A percentile compares a stretch with the other conserved stretches of the same genome.
Evolutionary conservation across 805 yeast genomes (phyloP).

Genomic region (Saturnispora diversa): DNA sequence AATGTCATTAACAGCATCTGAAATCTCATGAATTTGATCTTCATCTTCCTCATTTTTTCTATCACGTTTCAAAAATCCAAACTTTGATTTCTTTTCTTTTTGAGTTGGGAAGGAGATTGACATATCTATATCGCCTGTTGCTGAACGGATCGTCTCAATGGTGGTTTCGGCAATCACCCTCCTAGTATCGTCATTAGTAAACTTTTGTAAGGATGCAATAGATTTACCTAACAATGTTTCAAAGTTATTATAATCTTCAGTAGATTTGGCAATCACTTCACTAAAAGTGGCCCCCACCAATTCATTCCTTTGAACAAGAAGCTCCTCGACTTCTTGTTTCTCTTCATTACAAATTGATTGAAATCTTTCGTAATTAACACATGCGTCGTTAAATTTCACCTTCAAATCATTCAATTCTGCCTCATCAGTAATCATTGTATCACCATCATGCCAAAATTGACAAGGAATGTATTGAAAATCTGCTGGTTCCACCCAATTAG

Average conservation of each 20-base stretch:
- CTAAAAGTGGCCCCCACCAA: constrained; percentile 27
- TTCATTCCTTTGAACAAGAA: constrained; percentile 30
- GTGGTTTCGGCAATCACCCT: constrained; percentile 78
- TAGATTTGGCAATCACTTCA: constrained; percentile 34
- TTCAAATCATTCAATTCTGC: constrained; percentile 52
- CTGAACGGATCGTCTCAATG: constrained; percentile 81
- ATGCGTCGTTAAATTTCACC: constrained; percentile 37
- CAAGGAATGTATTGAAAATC: constrained; percentile 85
- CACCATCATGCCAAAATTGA: constrained; percentile 96
- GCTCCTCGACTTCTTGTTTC: constrained; percentile 42
- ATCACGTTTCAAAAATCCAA: constrained; percentile 27
- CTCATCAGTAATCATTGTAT: constrained; percentile 50
- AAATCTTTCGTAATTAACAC: constrained; percentile 32
- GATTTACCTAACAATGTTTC: constrained; percentile 49
- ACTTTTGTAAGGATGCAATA: constrained; percentile 46
- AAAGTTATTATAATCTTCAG: constrained; percentile 33
- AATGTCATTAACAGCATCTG: constrained; percentile 25
- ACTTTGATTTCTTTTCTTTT: constrained; percentile 52
- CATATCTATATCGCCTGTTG: constrained; percentile 69
- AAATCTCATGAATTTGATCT: constrained; percentile 23
- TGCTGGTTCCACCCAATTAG: constrained; percentile 74
- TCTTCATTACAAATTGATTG: constrained; percentile 39
- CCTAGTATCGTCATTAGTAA: constrained; percentile 63
- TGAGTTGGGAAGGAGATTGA: constrained; percentile 45
- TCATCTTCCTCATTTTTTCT: constrained; percentile 17